Percentiles rank a stretch among this genome's conserved stretches.
Conservation (phyloP, 257 asterid genomes). For the Nicotiana paniculata region DNA sequence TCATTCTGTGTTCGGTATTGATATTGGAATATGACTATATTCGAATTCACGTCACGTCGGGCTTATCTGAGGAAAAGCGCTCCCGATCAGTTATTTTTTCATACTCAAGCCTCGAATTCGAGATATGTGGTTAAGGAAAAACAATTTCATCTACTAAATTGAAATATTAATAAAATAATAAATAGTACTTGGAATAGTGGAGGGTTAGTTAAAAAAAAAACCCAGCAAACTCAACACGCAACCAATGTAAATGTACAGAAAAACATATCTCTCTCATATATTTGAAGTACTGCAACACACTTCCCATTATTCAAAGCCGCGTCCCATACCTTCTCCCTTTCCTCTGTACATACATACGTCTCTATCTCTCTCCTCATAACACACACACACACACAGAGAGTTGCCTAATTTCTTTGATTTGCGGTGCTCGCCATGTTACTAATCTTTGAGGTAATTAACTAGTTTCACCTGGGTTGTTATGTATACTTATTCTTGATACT, state of each 20-base stretch:
- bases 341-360: constrained; percentile 7
- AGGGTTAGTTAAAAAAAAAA: no score
- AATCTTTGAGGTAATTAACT: background rate
- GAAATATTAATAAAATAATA: no score
- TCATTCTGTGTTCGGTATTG: no score
- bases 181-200: no score
- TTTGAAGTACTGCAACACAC: constrained; percentile 3
- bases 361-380: background rate
- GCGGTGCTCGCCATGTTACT: background rate
- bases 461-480: background rate
- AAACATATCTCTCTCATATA: background rate
- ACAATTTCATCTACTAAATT: no score
- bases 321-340: background rate
- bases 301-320: constrained; percentile 4
- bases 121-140: rapidly evolving
- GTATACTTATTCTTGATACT: background rate
- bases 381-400: background rate
- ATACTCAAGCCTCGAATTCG: no score
- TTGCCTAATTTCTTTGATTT: background rate
- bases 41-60: no score
- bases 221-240: background rate
- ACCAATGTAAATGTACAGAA: background rate
- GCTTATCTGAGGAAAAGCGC: no score
- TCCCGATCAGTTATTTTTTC: no score
- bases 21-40: no score